Evolutionary conservation across 768 basidiomycete genomes (phyloP).

Genomic region (Paxillus ammoniavirescens): DNA sequence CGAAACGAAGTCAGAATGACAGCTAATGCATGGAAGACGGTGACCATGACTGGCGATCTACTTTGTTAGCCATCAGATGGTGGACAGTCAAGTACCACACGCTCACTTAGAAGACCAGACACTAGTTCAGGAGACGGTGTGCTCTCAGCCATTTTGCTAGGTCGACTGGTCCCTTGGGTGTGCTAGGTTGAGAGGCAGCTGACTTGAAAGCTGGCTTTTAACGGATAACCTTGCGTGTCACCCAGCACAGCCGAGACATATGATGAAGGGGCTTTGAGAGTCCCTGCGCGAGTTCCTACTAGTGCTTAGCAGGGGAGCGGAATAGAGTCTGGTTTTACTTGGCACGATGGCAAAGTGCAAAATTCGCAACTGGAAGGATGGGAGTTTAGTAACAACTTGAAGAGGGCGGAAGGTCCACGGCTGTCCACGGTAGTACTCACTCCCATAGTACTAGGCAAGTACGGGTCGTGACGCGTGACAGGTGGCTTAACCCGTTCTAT

Average conservation of each 20-base stretch:
- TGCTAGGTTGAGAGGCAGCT: neutral
- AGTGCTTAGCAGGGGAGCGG: neutral
- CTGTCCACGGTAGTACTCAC: too few species aligned
- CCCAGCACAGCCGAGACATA: neutral
- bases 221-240: neutral
- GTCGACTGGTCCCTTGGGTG: neutral
- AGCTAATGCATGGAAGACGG: slow-evolving; percentile 19
- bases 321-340: too few species aligned
- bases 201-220: neutral
- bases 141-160: slow-evolving; percentile 1
- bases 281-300: neutral
- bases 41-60: slow-evolving; percentile 13
- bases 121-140: slow-evolving; percentile 10
- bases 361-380: too few species aligned
- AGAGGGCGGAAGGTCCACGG: too few species aligned
- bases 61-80: neutral
- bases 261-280: slow-evolving; percentile 1
- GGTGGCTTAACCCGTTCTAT: too few species aligned
- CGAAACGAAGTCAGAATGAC: slow-evolving; percentile 24
- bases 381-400: too few species aligned
- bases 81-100: neutral
- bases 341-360: too few species aligned
- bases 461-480: too few species aligned
- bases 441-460: too few species aligned
- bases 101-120: slow-evolving; percentile 19